Evolutionary conservation across 2,329 filamentous ascomycete genomes (phyloP), one percentile per base, ranked within the genome.

Genomic region (Fusarium kyushuense): DNA sequence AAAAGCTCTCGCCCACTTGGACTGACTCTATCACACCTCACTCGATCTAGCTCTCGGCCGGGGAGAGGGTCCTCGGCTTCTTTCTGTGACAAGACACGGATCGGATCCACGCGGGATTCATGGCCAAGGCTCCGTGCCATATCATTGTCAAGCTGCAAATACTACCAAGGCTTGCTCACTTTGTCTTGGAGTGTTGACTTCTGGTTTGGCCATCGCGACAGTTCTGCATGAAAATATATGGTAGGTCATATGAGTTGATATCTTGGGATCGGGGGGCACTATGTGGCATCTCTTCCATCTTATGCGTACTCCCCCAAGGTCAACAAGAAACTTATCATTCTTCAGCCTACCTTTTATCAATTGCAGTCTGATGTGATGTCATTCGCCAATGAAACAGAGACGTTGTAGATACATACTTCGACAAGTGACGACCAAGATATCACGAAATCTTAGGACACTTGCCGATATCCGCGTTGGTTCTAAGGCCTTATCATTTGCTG

Each of bases 41-140:
- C 46, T 49, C 58, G 62, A 51, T 54, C 52, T 38, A 69, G 57
- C 61, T 69, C 45, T 63, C 65, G 65, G 65, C 61, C 65, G 65
- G 65, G 36, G 56, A 61, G 53, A 59, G 42, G 36, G 54, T 53
- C 53, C 61, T 69, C 66, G 65, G 62, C 61, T 58, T 69, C 56
- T 52, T 57, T 69, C 59, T 63, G 56, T 42, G 41, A 27, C 58
- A 63, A 55, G 41, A 54, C 38, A 32, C 47, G 23, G 47, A 49
- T 49, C 47, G 47, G 53, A 47, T 52, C 61, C 61, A 66, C 46
- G 64, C 48, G 29, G 42, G 42, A 58, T 45, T 52, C 53, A 38
- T 51, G 54, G 43, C 32, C 36, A 52, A 49, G 58, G 60, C 33
- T 56, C 51, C 32, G 25, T 40, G 32, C 13, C 45, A 57, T 58